A percentile compares a stretch with the other conserved stretches of the same genome.
These are phyloP conservation scores for Solanum pinnatisectum DNA, from an alignment of 257 asterid genomes.

Conservation along the genomic window DNA sequence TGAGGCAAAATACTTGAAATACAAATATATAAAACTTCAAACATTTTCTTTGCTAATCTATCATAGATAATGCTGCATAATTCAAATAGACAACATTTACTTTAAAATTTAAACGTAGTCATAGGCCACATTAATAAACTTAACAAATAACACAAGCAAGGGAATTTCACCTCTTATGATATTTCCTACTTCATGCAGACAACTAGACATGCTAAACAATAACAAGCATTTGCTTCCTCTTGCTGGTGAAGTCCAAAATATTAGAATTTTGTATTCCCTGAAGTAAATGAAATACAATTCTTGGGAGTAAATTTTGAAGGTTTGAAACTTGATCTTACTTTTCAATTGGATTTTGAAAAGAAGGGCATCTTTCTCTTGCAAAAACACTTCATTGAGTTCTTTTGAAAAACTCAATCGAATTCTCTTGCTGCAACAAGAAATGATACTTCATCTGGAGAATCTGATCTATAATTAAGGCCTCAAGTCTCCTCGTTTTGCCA, in stretches of 20 bases:
- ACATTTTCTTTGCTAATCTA: conserved; percentile 38
- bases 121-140: not conserved
- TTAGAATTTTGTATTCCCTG: conserved; percentile 89
- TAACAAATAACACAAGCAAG: not conserved
- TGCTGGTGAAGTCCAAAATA: conserved; percentile 88
- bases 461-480: conserved; percentile 60
- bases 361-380: conserved; percentile 66
- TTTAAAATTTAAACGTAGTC: not conserved
- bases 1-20: no score
- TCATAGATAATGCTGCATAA: conserved; percentile 80
- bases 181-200: conserved; percentile 42
- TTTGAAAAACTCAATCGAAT: conserved; percentile 79
- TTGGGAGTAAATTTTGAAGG: not conserved
- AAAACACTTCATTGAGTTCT: conserved; percentile 67
- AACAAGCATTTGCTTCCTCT: conserved; percentile 89
- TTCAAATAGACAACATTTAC: conserved; percentile 8
- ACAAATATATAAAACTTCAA: no score
- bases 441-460: conserved; percentile 84
- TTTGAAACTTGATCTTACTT: conserved; percentile 49
- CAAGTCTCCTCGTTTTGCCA: conserved; percentile 67
- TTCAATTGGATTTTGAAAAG: conserved; percentile 54
- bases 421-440: conserved; percentile 92
- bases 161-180: no score
- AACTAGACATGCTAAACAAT: no score
- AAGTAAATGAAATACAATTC: not conserved